Percentiles rank a stretch among this genome's conserved stretches.
phyloP scores from a whole-genome alignment of 1,284 basidiomycete genomes.

The Tetrapyrgos nigripes region DNA sequence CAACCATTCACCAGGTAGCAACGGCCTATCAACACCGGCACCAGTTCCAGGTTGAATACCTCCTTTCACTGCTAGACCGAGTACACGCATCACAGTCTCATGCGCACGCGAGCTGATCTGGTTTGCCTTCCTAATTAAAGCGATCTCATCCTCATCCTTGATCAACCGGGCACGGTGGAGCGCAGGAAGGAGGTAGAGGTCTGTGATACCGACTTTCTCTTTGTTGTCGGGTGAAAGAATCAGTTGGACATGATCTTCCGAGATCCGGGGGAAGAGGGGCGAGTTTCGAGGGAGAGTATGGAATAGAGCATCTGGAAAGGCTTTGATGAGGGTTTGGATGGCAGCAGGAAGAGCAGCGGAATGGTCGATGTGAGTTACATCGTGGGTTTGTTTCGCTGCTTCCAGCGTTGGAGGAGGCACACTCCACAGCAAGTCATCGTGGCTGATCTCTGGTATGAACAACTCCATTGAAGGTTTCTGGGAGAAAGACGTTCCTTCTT shows the following conservation, averaged over 20 bases:
- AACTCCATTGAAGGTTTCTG: slow-evolving; percentile 60
- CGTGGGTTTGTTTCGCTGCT: slow-evolving; percentile 59
- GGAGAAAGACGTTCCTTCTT: slow-evolving; percentile 54
- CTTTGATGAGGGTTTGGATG: slow-evolving; percentile 59
- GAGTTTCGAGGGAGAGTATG: slow-evolving; percentile 68
- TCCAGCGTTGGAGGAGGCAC: slow-evolving; percentile 79
- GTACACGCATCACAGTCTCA: slow-evolving; percentile 89
- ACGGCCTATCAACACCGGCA: slow-evolving; percentile 56
- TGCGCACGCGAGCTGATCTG: slow-evolving; percentile 88
- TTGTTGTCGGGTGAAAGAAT: slow-evolving; percentile 42
- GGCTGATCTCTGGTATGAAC: slow-evolving; percentile 77
- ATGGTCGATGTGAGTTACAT: slow-evolving; percentile 64
- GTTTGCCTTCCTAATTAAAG: slow-evolving; percentile 78
- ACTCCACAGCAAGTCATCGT: slow-evolving; percentile 85
- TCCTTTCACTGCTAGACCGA: slow-evolving; percentile 74
- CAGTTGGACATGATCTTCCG: slow-evolving; percentile 45
- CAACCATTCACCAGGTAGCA: slow-evolving; percentile 79
- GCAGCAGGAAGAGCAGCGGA: slow-evolving; percentile 55
- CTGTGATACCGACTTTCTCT: slow-evolving; percentile 45
- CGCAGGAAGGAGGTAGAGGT: slow-evolving; percentile 72
- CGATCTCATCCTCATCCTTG: slow-evolving; percentile 80
- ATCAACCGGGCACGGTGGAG: slow-evolving; percentile 79
- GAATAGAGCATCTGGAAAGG: slow-evolving; percentile 63
- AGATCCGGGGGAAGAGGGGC: slow-evolving; percentile 60
- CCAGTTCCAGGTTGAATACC: slow-evolving; percentile 52